Conservation (phyloP, 2,329 filamentous ascomycete species). For the Claviceps sp. region DNA sequence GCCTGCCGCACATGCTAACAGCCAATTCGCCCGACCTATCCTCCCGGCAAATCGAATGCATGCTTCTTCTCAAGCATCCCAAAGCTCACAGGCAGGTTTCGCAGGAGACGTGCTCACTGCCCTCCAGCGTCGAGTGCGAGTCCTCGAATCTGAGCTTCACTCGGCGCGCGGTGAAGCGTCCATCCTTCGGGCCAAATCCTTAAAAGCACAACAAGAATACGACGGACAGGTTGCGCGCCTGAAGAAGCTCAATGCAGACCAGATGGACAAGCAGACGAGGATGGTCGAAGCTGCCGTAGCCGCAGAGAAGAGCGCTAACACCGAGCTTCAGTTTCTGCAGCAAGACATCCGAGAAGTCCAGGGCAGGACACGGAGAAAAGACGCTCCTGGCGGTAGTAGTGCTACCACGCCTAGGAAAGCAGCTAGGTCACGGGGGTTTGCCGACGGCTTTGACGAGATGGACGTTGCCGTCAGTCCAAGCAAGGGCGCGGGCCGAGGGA, state of each 20-base stretch:
- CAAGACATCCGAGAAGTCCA: slow-evolving; percentile 53
- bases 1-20: slow-evolving; percentile 12
- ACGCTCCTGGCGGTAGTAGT: slow-evolving; percentile 15
- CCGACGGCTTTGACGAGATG: slow-evolving; percentile 67
- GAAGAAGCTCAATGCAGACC: slow-evolving; percentile 50
- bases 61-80: slow-evolving; percentile 7
- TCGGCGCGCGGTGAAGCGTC: slow-evolving; percentile 58
- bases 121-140: slow-evolving; percentile 38
- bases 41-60: slow-evolving; percentile 13
- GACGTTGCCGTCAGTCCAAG: slow-evolving; percentile 41
- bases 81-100: slow-evolving; percentile 12
- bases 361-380: slow-evolving; percentile 35
- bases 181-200: slow-evolving; percentile 59
- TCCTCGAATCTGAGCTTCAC: slow-evolving; percentile 42
- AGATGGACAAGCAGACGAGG: slow-evolving; percentile 47
- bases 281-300: slow-evolving; percentile 51
- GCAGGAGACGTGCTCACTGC: slow-evolving; percentile 27
- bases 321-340: slow-evolving; percentile 59
- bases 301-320: slow-evolving; percentile 51
- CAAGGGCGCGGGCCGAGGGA: slow-evolving; percentile 30
- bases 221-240: slow-evolving; percentile 48
- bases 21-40: slow-evolving; percentile 27
- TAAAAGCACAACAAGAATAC: slow-evolving; percentile 47
- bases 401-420: slow-evolving; percentile 47
- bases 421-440: slow-evolving; percentile 41